phyloP scores from a whole-genome alignment of 352 stramenopile species.

The Globisporangium barbulae region DNA sequence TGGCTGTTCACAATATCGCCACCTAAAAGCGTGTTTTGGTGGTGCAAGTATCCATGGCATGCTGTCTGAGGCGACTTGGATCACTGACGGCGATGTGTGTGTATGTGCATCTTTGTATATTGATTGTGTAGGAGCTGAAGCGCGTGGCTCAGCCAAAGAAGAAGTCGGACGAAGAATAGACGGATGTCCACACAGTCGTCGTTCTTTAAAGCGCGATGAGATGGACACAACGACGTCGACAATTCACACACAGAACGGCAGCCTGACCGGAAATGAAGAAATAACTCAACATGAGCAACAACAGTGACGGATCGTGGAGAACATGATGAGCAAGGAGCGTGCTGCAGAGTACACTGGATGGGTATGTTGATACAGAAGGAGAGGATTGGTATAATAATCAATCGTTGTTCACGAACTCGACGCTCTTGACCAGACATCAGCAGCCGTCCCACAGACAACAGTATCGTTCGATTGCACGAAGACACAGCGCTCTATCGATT shows the following conservation, averaged over 20 bases:
- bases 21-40: neutral
- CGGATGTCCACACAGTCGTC: neutral
- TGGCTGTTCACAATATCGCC: neutral
- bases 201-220: neutral
- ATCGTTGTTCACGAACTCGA: neutral
- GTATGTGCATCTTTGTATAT: neutral
- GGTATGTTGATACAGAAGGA: neutral
- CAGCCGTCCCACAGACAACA: neutral
- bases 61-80: neutral
- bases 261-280: neutral
- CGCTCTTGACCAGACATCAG: neutral
- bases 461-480: neutral
- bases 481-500: neutral
- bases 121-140: constrained; percentile 52
- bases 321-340: neutral
- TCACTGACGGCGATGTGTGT: neutral
- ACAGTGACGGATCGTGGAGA: neutral
- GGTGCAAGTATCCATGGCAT: neutral
- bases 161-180: constrained; percentile 53
- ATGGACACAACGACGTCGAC: neutral
- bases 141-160: constrained; percentile 50
- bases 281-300: neutral
- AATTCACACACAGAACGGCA: neutral
- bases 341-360: neutral
- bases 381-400: neutral